A percentile compares a stretch with the other conserved stretches of the same genome.
These are phyloP conservation scores for Trypanosoma avium DNA, from an alignment of 208 protist species.

Conservation along the genomic window DNA sequence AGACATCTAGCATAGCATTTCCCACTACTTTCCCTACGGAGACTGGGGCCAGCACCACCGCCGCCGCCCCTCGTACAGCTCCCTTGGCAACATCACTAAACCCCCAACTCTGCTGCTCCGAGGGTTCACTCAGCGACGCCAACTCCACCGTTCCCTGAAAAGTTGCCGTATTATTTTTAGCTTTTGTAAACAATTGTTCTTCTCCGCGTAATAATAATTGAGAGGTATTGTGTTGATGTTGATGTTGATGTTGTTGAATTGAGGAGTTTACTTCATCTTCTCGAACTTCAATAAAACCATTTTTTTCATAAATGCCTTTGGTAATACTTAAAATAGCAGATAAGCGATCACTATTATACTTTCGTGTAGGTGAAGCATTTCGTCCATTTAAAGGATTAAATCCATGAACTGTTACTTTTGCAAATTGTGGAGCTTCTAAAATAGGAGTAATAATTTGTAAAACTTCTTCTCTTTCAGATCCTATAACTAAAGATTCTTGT, in stretches of 20 bases:
- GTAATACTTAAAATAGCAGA: slow-evolving; percentile 63
- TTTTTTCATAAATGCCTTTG: slow-evolving; percentile 37
- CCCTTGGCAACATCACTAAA: slow-evolving; percentile 58
- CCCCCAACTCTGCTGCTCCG: slow-evolving; percentile 14
- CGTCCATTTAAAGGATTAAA: slow-evolving; percentile 13
- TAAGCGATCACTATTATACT: slow-evolving; percentile 24
- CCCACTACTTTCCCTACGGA: slow-evolving; percentile 57
- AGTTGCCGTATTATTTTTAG: slow-evolving; percentile 4
- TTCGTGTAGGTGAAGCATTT: slow-evolving; percentile 3
- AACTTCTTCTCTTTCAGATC: slow-evolving; percentile 53
- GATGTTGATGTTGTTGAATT: slow-evolving; percentile 8
- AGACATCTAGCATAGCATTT: slow-evolving; percentile 65
- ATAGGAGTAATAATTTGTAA: slow-evolving; percentile 62
- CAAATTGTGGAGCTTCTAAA: slow-evolving; percentile 37
- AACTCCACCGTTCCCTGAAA: slow-evolving; percentile 77
- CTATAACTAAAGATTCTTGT: slow-evolving; percentile 53
- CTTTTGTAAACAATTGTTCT: slow-evolving; percentile 18
- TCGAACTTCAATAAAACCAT: slow-evolving; percentile 50
- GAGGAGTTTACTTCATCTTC: slow-evolving; percentile 39
- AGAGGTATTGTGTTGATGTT: neutral
- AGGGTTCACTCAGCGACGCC: slow-evolving; percentile 56
- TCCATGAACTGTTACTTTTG: slow-evolving; percentile 49
- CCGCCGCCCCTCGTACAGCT: slow-evolving; percentile 62
- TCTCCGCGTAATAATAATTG: too few species aligned
- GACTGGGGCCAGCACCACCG: slow-evolving; percentile 71